Evolutionary conservation across 169 alveolate species (phyloP).

Genomic region (Eimeria tenella): DNA sequence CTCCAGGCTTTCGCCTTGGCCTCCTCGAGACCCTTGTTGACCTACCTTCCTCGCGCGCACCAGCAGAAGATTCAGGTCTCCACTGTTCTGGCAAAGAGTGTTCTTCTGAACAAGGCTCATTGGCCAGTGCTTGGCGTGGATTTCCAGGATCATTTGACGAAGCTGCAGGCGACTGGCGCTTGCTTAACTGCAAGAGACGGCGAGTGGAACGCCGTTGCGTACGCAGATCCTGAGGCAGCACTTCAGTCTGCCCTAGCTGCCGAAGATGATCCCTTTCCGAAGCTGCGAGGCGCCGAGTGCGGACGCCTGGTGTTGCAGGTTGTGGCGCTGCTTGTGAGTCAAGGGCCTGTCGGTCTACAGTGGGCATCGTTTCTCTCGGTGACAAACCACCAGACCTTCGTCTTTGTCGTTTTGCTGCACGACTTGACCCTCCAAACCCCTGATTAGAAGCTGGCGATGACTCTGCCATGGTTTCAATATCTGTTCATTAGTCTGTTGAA

Average conservation of each 20-base stretch:
- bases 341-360: constrained; percentile 8
- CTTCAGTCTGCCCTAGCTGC: constrained; percentile 18
- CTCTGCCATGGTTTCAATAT: not conserved
- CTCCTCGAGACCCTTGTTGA: constrained; percentile 2
- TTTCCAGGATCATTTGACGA: not conserved
- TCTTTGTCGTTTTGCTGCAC: constrained; percentile 61
- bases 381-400: constrained; percentile 54
- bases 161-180: constrained; percentile 43
- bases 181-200: constrained; percentile 37
- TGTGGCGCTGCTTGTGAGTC: not conserved
- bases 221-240: constrained; percentile 57
- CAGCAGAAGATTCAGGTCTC: not conserved
- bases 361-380: constrained; percentile 34
- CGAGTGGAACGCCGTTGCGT: constrained; percentile 45
- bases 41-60: not conserved
- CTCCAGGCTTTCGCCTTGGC: constrained; percentile 53
- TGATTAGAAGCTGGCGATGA: constrained; percentile 17
- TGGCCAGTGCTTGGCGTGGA: not conserved
- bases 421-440: constrained; percentile 14
- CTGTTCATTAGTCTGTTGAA: no score
- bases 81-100: not conserved
- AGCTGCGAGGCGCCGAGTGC: constrained; percentile 27
- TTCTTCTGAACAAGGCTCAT: constrained; percentile 20
- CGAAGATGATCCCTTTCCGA: not conserved
- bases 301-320: constrained; percentile 36